Percentiles rank a stretch among this genome's conserved stretches.
Evolutionary conservation across 768 basidiomycete species (phyloP).

Genomic region (Pulveroboletus ravenelii): DNA sequence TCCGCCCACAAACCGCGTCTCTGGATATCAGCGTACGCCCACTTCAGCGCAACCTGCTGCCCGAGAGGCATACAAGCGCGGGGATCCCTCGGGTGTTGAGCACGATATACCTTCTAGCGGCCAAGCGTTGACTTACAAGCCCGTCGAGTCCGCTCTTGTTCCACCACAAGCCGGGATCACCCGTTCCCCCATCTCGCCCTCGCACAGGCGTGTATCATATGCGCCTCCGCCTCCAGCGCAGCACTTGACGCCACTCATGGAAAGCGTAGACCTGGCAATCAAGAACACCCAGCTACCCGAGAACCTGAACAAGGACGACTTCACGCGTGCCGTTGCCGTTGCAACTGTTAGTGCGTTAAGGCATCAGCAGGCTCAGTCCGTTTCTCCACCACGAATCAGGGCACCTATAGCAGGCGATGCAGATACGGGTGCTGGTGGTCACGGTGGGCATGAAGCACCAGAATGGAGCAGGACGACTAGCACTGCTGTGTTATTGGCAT

Average conservation of each 20-base stretch:
- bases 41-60: slow-evolving; percentile 5
- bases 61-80: slow-evolving; percentile 40
- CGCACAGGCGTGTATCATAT: slow-evolving; percentile 53
- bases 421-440: slow-evolving; percentile 50
- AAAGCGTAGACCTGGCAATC: slow-evolving; percentile 74
- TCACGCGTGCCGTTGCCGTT: slow-evolving; percentile 89
- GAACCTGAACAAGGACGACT: slow-evolving; percentile 77
- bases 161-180: slow-evolving; percentile 16
- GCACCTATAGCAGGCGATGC: slow-evolving; percentile 34
- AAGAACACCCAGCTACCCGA: slow-evolving; percentile 56
- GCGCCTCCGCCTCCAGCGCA: slow-evolving; percentile 35
- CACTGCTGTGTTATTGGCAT: slow-evolving; percentile 82
- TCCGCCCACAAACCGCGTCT: slow-evolving; percentile 48
- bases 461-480: slow-evolving; percentile 92
- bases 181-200: slow-evolving; percentile 39
- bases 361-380: slow-evolving; percentile 62
- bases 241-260: slow-evolving; percentile 59
- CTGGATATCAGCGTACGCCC: slow-evolving; percentile 56
- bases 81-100: slow-evolving; percentile 34
- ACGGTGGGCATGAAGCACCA: slow-evolving; percentile 90
- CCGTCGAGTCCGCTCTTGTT: slow-evolving; percentile 14
- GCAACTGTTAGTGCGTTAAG: slow-evolving; percentile 89
- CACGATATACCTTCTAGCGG: slow-evolving; percentile 33
- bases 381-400: slow-evolving; percentile 46
- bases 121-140: slow-evolving; percentile 36